Base-by-base conservation (phyloP, 2,329 filamentous ascomycete genomes). In the Nigrospora sphaerica region DNA sequence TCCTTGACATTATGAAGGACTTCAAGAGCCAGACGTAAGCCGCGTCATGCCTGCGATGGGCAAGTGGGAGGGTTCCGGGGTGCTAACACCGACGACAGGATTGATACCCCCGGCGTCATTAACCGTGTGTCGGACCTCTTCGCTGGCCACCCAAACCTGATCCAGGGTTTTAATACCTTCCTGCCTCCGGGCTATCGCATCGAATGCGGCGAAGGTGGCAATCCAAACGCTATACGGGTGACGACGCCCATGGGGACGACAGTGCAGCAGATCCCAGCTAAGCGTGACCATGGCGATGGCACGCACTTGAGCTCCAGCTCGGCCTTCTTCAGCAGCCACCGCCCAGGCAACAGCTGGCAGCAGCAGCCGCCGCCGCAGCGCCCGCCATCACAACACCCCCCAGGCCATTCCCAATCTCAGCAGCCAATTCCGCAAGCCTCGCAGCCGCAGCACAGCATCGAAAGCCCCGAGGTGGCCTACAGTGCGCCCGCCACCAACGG, bases 1-100 rank as follows among this genome's bases (percentile, higher is more conserved):
- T 98, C 58, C 71, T 98, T 39, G 93, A 98, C 57, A 98, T 98
- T 42, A 98, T 98, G 93, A 98, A 98, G 62, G 93, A 98, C 58
- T 98, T 98, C 66, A 98, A 98, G 69, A 95, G 90, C 58, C 92
- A 95, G 69, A 90, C 91, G 80, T 91, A 73, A 70, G 86, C 42
- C 38, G 32, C 10, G 41, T 39, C 13, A 23, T 13, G 37, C 17
- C 39, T 10, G 23, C 7, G 23, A 28, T 2, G 23, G 23, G 7
- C 23, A 28, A 10, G 23, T 28, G 23, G 7, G 23, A 28, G 23
- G 10, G 23, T 28, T 28, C 1, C 12, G 10, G 7, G 37, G 39
- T 40, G 48, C 58, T 71, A 52, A 73, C 53, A 43, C 40, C 13
- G 48, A 23, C 42, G 23, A 23, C 48, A 85, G 86, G 4, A 98